Conservation (phyloP, 2,329 filamentous ascomycete species). For the Escovopsis sp. region DNA sequence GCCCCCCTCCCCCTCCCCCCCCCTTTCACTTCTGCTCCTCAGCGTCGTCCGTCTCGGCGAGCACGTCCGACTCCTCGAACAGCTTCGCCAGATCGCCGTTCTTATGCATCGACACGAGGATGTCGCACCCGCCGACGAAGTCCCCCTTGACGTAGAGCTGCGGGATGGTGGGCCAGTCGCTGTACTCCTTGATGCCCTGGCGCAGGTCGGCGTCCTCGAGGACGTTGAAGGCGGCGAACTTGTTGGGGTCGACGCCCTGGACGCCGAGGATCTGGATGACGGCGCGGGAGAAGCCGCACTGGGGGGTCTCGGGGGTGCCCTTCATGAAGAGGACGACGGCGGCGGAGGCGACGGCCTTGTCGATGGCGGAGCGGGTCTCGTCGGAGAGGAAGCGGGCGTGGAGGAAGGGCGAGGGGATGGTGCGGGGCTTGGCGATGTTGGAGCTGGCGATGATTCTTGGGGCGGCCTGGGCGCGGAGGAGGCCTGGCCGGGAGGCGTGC, state of each 20-base stretch:
- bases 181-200: slow-evolving; percentile 94
- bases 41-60: slow-evolving; percentile 41
- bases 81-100: slow-evolving; percentile 85
- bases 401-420: slow-evolving; percentile 15
- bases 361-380: slow-evolving; percentile 68
- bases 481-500: slow-evolving; percentile 21
- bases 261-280: slow-evolving; percentile 88
- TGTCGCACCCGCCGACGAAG: slow-evolving; percentile 96
- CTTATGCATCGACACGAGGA: slow-evolving; percentile 92
- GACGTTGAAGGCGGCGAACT: slow-evolving; percentile 98
- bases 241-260: slow-evolving; percentile 85
- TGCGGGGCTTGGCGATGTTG: slow-evolving; percentile 10
- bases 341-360: slow-evolving; percentile 73
- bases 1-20: too few relatives aligned
- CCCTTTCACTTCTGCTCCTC: slow-evolving; percentile 18
- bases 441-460: slow-evolving; percentile 12
- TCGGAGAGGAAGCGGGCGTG: slow-evolving; percentile 60
- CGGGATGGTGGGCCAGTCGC: slow-evolving; percentile 96
- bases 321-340: slow-evolving; percentile 99
- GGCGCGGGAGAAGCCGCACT: slow-evolving; percentile 92
- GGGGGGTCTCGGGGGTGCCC: slow-evolving; percentile 86
- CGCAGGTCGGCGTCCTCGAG: slow-evolving; percentile 80
- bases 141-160: slow-evolving; percentile 93
- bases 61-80: slow-evolving; percentile 80
- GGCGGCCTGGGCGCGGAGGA: too few relatives aligned